A percentile compares a stretch with the other conserved stretches of the same genome.
These are phyloP conservation scores for Moesziomyces sp. DNA, from an alignment of 1,284 basidiomycete genomes.

Conservation along the genomic window DNA sequence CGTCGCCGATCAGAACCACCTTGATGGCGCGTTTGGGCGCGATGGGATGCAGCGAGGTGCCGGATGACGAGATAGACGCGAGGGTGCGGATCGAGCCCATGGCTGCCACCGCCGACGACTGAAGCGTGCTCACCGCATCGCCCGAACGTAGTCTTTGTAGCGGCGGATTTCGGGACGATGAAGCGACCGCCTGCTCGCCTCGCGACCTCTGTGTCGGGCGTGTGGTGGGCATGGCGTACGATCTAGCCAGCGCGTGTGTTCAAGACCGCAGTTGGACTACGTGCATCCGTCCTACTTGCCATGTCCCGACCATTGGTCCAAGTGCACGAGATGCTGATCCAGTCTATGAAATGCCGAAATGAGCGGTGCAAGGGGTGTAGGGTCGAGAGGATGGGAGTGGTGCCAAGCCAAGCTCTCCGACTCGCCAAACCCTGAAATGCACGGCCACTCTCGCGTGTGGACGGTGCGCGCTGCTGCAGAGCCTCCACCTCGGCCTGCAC, in stretches of 20 bases:
- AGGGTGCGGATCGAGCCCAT: constrained; percentile 22
- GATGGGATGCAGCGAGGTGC: constrained; percentile 27
- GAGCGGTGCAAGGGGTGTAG: not conserved
- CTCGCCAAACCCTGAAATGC: not conserved
- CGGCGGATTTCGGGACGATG: not conserved
- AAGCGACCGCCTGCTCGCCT: not conserved
- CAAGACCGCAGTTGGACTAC: not conserved
- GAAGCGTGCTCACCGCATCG: constrained; percentile 14
- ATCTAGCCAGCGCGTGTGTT: not conserved
- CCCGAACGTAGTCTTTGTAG: constrained; percentile 14
- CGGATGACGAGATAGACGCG: constrained; percentile 18
- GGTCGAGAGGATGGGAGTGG: not conserved
- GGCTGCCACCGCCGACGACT: constrained; percentile 30
- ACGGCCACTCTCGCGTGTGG: not conserved
- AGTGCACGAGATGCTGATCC: no score
- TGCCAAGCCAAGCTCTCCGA: not conserved
- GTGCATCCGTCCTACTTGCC: not conserved
- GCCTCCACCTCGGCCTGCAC: not conserved
- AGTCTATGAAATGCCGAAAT: no score
- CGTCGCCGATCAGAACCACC: constrained; percentile 61
- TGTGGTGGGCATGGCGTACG: not conserved
- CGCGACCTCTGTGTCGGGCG: not conserved
- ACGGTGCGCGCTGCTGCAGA: not conserved
- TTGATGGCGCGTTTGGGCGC: constrained; percentile 44
- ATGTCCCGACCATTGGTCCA: not conserved